phyloP scores from a whole-genome alignment of 164 flowering plant species.

The Saururus chinensis region DNA sequence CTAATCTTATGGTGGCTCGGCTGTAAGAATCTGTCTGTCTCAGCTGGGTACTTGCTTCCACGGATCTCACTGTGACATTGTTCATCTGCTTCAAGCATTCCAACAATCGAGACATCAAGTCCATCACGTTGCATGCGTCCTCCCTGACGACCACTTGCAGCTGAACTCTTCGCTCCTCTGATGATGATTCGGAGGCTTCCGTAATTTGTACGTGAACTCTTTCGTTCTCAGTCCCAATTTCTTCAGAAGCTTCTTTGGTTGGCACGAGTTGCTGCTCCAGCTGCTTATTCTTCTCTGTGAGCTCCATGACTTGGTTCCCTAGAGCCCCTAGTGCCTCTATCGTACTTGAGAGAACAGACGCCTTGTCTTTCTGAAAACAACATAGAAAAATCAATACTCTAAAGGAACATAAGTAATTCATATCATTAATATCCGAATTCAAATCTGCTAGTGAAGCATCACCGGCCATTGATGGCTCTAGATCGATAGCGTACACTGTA shows the following conservation, averaged over 20 bases:
- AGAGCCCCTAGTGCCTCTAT: slow-evolving; percentile 42
- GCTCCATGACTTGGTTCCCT: slow-evolving; percentile 41
- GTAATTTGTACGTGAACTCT: slow-evolving; percentile 23
- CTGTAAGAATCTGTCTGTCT: slow-evolving; percentile 11
- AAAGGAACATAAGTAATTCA: background rate
- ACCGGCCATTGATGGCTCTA: no score
- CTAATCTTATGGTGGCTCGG: slow-evolving; percentile 26
- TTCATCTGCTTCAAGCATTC: slow-evolving; percentile 40
- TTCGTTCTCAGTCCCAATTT: slow-evolving; percentile 9
- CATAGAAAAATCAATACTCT: no score
- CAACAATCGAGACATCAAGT: slow-evolving; percentile 30
- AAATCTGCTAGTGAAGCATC: no score
- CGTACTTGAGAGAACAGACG: slow-evolving; percentile 44
- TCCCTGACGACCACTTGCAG: slow-evolving; percentile 35
- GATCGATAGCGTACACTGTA: no score
- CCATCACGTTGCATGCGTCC: slow-evolving; percentile 19
- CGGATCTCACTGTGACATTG: slow-evolving; percentile 29
- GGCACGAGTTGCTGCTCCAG: slow-evolving; percentile 30
- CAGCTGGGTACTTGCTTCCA: slow-evolving; percentile 30
- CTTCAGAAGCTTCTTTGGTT: slow-evolving; percentile 4
- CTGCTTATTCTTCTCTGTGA: slow-evolving; percentile 28
- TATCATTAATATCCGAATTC: no score
- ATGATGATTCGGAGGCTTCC: slow-evolving; percentile 18
- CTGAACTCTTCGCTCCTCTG: slow-evolving; percentile 24
- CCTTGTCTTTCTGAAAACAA: slow-evolving; percentile 37